phyloP scores from a whole-genome alignment of 73 alveolate species.

The Tetrahymena thermophila region DNA sequence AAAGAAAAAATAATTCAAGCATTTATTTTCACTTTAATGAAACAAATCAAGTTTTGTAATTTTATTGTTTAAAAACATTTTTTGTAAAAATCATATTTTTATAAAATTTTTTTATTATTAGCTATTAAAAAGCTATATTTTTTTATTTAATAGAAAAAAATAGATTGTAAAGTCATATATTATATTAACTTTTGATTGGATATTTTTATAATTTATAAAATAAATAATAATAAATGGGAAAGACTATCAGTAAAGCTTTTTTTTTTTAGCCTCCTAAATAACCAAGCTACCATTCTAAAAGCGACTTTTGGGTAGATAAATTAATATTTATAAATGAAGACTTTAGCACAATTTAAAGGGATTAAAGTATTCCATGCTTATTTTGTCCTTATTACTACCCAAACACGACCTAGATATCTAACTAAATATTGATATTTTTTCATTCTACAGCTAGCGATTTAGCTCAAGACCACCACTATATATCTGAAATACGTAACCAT shows the following conservation, averaged over 20 bases:
- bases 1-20: no score
- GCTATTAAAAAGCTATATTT: no score
- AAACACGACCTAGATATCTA: not conserved
- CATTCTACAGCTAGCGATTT: not conserved
- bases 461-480: not conserved
- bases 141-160: no score
- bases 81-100: no score
- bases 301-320: not conserved
- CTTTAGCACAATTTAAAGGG: not conserved
- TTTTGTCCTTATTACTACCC: not conserved
- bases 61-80: no score
- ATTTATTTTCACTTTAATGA: no score
- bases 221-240: not conserved
- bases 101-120: no score
- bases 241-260: not conserved
- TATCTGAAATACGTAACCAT: conserved; percentile 29
- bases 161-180: no score
- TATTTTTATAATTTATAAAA: not conserved
- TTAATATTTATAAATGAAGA: not conserved
- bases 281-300: not conserved
- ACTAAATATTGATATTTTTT: not conserved
- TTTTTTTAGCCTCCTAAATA: not conserved
- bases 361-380: not conserved
- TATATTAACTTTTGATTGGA: not conserved
- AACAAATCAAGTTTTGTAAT: no score